phyloP scores from a whole-genome alignment of 495 filamentous ascomycete species.

The Talaromyces thailandensis region DNA sequence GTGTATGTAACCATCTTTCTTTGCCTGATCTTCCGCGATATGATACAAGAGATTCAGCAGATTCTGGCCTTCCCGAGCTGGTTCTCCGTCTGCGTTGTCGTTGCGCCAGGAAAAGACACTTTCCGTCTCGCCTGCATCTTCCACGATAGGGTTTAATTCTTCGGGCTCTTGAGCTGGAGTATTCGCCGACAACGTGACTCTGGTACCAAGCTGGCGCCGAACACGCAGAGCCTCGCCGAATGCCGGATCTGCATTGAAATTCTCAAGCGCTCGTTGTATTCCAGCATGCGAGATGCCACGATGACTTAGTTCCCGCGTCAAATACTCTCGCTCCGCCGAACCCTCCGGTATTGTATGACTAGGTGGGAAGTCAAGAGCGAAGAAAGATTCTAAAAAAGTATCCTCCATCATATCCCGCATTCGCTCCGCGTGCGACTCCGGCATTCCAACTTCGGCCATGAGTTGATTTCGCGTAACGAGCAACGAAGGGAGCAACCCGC shows the following conservation, averaged over 20 bases:
- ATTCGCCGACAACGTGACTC: slow-evolving; percentile 34
- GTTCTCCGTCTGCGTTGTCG: slow-evolving; percentile 40
- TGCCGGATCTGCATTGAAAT: slow-evolving; percentile 34
- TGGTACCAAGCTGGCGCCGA: slow-evolving; percentile 31
- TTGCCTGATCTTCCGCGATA: slow-evolving; percentile 75
- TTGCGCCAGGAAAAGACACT: slow-evolving; percentile 49
- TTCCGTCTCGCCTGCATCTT: slow-evolving; percentile 51
- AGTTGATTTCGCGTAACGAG: slow-evolving; percentile 38
- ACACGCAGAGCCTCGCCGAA: slow-evolving; percentile 38
- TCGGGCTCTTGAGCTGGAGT: slow-evolving; percentile 33
- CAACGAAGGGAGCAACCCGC: slow-evolving; percentile 34
- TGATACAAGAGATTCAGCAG: slow-evolving; percentile 64
- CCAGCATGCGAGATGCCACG: slow-evolving; percentile 33
- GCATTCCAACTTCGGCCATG: slow-evolving; percentile 35
- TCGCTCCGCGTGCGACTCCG: slow-evolving; percentile 31
- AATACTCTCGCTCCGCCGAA: slow-evolving; percentile 25
- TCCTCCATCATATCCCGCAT: slow-evolving; percentile 45
- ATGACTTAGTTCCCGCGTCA: slow-evolving; percentile 32
- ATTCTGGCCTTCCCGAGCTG: slow-evolving; percentile 61
- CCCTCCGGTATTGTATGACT: slow-evolving; percentile 25
- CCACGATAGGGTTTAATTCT: slow-evolving; percentile 23
- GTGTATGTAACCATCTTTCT: slow-evolving; percentile 81
- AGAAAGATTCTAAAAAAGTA: slow-evolving; percentile 39
- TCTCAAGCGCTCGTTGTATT: slow-evolving; percentile 29
- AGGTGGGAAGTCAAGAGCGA: slow-evolving; percentile 37